These are phyloP conservation scores for Magnaporthiopsis incrustans DNA, from an alignment of 2,329 filamentous ascomycete genomes.

Conservation along the genomic window DNA sequence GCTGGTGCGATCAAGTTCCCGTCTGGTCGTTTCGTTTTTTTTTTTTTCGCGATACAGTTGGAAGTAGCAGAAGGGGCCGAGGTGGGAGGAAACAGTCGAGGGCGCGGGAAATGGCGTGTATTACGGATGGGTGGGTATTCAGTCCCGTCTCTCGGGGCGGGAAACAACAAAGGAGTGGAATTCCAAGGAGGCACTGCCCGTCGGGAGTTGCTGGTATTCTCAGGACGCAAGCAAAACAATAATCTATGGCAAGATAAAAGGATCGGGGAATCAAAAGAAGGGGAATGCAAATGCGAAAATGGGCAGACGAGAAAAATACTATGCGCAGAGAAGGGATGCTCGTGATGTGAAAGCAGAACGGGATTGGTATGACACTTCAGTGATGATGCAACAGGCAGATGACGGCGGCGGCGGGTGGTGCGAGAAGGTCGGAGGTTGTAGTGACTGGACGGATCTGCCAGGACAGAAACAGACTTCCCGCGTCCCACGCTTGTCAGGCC, in stretches of 20 bases:
- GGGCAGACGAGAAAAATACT: background rate
- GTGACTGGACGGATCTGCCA: background rate
- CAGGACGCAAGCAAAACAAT: constrained; percentile 7
- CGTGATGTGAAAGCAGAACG: background rate
- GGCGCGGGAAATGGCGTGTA: constrained; percentile 3
- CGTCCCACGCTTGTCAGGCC: too few species aligned
- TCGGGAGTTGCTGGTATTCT: constrained; percentile 4
- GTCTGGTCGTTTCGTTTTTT: background rate
- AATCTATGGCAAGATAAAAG: constrained; percentile 9
- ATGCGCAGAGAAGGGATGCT: background rate
- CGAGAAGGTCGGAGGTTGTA: background rate
- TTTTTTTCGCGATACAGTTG: background rate
- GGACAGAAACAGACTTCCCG: background rate
- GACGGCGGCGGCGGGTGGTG: background rate
- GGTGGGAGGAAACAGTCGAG: background rate
- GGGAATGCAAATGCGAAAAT: constrained; percentile 4
- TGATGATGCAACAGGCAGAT: background rate
- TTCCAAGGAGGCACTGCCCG: constrained; percentile 10
- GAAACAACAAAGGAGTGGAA: constrained; percentile 16
- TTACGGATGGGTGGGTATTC: background rate
- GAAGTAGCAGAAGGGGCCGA: background rate
- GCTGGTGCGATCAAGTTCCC: background rate
- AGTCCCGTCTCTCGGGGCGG: constrained; percentile 1
- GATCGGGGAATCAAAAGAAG: constrained; percentile 4
- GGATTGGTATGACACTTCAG: background rate